Base-by-base conservation (phyloP, 2,329 filamentous ascomycete species). In the Onygena corvina region DNA sequence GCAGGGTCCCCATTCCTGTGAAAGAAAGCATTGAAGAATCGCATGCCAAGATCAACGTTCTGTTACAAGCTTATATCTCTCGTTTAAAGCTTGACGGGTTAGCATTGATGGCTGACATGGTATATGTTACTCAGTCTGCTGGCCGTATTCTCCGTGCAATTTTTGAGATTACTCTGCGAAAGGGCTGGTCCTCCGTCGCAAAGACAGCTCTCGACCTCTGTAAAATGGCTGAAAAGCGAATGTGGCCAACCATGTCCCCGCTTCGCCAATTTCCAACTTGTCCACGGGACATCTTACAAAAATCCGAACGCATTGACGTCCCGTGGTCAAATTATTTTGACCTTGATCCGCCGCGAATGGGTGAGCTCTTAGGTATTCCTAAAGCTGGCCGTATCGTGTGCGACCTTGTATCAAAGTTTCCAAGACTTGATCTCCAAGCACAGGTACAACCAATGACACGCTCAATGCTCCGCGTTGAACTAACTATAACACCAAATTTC, bases 241-340 rank as follows among this genome's bases (percentile, higher is more conserved):
- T 98, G 93, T 98, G 92, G 92, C 89, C 90, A 11, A 96, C 90
- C 4, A 98, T 96, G 92, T 86, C 87, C 31, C 92, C 93, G 8
- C 74, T 98, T 27, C 80, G 92, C 48, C 92, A 98, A 61, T 98
- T 98, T 62, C 79, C 84, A 2, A 71, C 73, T 33, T 94, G 88
- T 61, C 81, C 89, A 2, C 75, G 80, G 34, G 90, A 96, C 51
- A 86, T 96, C 48, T 73, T 96, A 45, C 81, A 86, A 57, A 96
- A 96, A 68, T 84, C 89, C 2, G 92, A 98, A 70, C 79, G 89
- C 57, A 94, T 96, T 53, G 89, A 95, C 57, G 89, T 96, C 16
- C 82, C 86, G 1, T 98, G 90, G 88, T 77, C 75, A 53, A 93
- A 79, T 64, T 98, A 95, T 69, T 95, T 96, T 60, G 92, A 95